Percentiles rank a stretch among this genome's conserved stretches.
Conservation (phyloP, 2,329 filamentous ascomycete genomes). For the Colletotrichum cordylinicola region DNA sequence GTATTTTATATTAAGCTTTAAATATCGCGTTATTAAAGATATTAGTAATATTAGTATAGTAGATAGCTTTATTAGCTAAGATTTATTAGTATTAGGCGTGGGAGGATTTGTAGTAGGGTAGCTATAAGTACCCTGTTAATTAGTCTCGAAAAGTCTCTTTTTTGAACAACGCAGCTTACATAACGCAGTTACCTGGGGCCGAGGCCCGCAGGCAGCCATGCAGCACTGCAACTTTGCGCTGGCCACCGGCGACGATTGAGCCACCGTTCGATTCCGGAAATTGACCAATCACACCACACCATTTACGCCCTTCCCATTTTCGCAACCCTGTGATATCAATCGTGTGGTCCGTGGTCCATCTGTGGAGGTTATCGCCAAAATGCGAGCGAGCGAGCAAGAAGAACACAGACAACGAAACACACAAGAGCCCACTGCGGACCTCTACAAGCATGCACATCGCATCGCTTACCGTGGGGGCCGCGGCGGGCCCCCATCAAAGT, state of each 20-base stretch:
- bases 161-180: too few relatives aligned
- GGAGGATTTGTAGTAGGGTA: too few relatives aligned
- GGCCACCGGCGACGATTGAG: not conserved
- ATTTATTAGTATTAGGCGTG: too few relatives aligned
- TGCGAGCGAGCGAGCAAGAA: not conserved
- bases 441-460: not conserved
- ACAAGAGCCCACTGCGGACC: not conserved
- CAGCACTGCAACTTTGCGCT: not conserved
- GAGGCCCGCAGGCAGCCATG: too few relatives aligned
- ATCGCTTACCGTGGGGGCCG: not conserved
- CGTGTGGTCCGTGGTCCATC: slow-evolving; percentile 2
- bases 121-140: too few relatives aligned
- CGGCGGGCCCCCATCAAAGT: not conserved
- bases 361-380: slow-evolving; percentile 11
- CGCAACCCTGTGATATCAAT: not conserved
- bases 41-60: too few relatives aligned
- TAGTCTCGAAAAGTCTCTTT: too few relatives aligned
- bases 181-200: too few relatives aligned
- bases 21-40: too few relatives aligned
- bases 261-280: not conserved
- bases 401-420: not conserved
- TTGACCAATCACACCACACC: slow-evolving; percentile 11
- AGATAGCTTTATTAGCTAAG: too few relatives aligned
- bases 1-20: too few relatives aligned
- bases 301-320: not conserved